Base-by-base conservation (phyloP, 371 early-diverging fungal genomes). In the Syncephalastrum racemosum region DNA sequence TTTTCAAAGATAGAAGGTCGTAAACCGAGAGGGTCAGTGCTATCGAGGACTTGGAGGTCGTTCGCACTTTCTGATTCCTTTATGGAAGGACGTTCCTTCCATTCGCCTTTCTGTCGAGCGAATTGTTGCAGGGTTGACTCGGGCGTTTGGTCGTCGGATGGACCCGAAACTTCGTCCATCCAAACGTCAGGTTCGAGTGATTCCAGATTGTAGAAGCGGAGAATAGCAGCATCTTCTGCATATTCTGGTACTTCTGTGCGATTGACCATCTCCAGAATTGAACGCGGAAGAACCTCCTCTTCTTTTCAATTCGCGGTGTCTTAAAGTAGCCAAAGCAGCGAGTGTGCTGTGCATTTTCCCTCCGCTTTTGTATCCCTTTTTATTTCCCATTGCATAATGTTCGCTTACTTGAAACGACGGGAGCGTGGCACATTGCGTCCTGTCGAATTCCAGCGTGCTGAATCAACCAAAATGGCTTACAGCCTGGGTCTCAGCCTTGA, bases 191-290 rank as follows among this genome's bases (percentile, higher is more conserved):
- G 68, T 27, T 80, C 75, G 22, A 80, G 56, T 3, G 75, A 65
- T 18, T 80, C 80, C 8, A 80, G 52, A 42, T 74, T 62, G 45
- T 80, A 80, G 48, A 76, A 75, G 8, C 70, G 56, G 40, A 68
- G 64, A 55, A 68, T 69, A 39, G 79, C 79, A 14, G 79, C 79
- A 64, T 79, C 79, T 63, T 79, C 79, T n/a, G 73, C 79, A 54
- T 73, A 79, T 49, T 79, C 79, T 42, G 69, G 77, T 51, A 67
- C 39, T 27, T 58, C 62, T 7, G 52, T 23, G 13, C 59, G 57
- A 40, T 62, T 47, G 39, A 54, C 53, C 59, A 62, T 66, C 15
- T 31, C 36, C 10, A 31, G 36, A 31, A 31, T 8, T 31, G 6
- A 31, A 31, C 36, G 36, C 36, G 36, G 36, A 31, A 25, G 25